Conservation (phyloP, 148 eudicot genomes). For the Rhododendron ferrugineum region DNA sequence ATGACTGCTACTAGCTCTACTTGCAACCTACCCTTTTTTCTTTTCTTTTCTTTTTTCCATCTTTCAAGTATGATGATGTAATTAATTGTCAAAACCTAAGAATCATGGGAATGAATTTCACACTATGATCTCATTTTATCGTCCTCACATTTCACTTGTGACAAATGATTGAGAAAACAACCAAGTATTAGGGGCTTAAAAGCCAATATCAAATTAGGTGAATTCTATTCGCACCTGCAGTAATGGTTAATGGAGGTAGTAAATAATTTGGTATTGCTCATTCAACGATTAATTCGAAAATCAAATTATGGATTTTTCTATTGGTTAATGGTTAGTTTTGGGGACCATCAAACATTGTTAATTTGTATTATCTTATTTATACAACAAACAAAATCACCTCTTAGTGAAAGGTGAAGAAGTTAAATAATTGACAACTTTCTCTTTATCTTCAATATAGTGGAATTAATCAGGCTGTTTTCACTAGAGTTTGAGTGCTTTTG, state of each 20-base stretch:
- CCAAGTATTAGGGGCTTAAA: background rate
- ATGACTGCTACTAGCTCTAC: background rate
- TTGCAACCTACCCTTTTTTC: background rate
- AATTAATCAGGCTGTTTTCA: slow-evolving; percentile 19
- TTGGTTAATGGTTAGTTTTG: background rate
- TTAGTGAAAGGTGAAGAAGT: slow-evolving; percentile 10
- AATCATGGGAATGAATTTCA: background rate
- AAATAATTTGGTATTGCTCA: background rate
- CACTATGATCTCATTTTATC: background rate
- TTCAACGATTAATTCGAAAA: background rate
- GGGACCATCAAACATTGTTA: background rate
- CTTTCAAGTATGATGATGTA: no score
- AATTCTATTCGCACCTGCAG: background rate
- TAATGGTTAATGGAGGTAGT: background rate
- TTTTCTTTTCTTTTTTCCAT: background rate
- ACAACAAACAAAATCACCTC: background rate
- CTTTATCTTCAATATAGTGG: slow-evolving; percentile 20
- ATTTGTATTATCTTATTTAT: background rate
- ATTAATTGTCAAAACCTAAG: background rate
- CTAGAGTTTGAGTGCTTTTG: slow-evolving; percentile 10
- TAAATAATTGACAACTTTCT: slow-evolving; percentile 5
- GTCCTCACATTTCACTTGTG: background rate
- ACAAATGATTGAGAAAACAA: background rate
- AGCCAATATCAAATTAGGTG: background rate
- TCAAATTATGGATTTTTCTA: background rate